A percentile compares a stretch with the other conserved stretches of the same genome.
These are phyloP conservation scores for Populus hybrid DNA, from an alignment of 441 rosid genomes.

Conservation along the genomic window DNA sequence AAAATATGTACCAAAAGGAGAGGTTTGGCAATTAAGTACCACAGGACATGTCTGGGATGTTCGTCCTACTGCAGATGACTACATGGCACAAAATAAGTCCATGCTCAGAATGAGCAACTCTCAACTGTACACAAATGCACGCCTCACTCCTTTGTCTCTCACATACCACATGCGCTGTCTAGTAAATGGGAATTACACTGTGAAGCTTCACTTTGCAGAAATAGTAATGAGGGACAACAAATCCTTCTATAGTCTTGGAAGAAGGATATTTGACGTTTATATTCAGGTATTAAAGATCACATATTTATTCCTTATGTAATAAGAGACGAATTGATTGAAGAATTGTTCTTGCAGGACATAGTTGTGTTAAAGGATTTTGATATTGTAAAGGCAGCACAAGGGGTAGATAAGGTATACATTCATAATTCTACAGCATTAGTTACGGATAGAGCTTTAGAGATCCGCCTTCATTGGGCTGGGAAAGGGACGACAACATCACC, in stretches of 20 bases:
- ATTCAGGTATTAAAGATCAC: constrained; percentile 42
- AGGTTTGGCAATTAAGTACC: constrained; percentile 47
- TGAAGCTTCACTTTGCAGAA: constrained; percentile 54
- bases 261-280: constrained; percentile 55
- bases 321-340: not conserved
- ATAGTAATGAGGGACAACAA: constrained; percentile 39
- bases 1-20: constrained; percentile 27
- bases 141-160: constrained; percentile 27
- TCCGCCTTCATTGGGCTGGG: constrained; percentile 36
- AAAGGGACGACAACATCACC: constrained; percentile 36
- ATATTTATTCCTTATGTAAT: not conserved
- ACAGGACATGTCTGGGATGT: constrained; percentile 47
- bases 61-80: constrained; percentile 4
- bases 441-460: constrained; percentile 26
- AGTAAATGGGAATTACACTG: constrained; percentile 25
- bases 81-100: constrained; percentile 26
- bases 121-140: constrained; percentile 20
- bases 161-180: constrained; percentile 26
- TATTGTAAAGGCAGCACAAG: constrained; percentile 26
- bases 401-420: not conserved
- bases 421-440: constrained; percentile 10
- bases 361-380: constrained; percentile 26
- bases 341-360: constrained; percentile 22
- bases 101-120: constrained; percentile 23
- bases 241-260: constrained; percentile 49